Evolutionary conservation across 2,329 filamentous ascomycete species (phyloP).

Genomic region (Trichocomaceae sp.): DNA sequence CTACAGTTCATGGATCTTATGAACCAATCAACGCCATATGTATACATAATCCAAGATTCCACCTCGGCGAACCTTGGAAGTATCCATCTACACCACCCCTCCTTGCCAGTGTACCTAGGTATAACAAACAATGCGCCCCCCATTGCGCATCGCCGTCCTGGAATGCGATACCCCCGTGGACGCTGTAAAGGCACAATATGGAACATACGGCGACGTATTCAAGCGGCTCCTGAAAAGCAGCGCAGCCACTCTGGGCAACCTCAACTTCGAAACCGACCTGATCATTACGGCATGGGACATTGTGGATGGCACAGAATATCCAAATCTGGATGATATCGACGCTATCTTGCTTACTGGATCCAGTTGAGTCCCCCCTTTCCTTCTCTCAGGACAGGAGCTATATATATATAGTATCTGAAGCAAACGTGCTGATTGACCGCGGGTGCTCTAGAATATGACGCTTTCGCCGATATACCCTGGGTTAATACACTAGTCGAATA

Average conservation of each 20-base stretch:
- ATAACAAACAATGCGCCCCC: constrained; percentile 28
- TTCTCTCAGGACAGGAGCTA: too few species aligned
- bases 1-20: too few species aligned
- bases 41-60: too few species aligned
- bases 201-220: constrained; percentile 68
- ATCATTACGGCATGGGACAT: constrained; percentile 64
- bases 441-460: constrained; percentile 54
- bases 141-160: constrained; percentile 74
- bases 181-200: constrained; percentile 57
- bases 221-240: constrained; percentile 52
- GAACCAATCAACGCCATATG: too few species aligned
- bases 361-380: constrained; percentile 26
- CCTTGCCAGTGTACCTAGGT: too few species aligned
- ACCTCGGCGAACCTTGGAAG: too few species aligned
- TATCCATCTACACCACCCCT: too few species aligned
- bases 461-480: constrained; percentile 69
- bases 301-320: constrained; percentile 62
- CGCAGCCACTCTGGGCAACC: constrained; percentile 40
- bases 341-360: constrained; percentile 74
- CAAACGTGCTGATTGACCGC: not conserved
- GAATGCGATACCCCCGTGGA: constrained; percentile 76
- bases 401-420: too few species aligned
- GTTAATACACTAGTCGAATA: constrained; percentile 68
- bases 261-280: constrained; percentile 37
- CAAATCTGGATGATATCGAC: constrained; percentile 66